Evolutionary conservation across 805 yeast genomes (phyloP).

Genomic region (Candida tammaniensis): DNA sequence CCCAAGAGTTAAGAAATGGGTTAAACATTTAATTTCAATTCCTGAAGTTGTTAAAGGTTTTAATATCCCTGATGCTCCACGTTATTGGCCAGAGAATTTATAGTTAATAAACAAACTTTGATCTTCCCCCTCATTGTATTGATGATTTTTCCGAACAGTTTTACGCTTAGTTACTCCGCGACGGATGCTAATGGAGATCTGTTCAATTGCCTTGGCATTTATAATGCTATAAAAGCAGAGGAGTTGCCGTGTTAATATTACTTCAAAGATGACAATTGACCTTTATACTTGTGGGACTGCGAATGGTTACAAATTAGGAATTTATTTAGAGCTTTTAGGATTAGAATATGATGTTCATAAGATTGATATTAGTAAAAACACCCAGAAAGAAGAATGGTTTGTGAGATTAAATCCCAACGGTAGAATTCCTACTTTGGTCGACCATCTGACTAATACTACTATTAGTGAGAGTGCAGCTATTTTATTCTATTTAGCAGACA

Average conservation of each 20-base stretch:
- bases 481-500: constrained; percentile 55
- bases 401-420: constrained; percentile 61
- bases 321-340: constrained; percentile 40
- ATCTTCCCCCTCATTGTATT: background rate
- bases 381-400: constrained; percentile 58
- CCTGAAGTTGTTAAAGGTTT: constrained; percentile 34
- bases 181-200: background rate
- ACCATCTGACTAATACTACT: constrained; percentile 41
- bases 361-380: constrained; percentile 41
- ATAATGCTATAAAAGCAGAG: background rate
- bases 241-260: background rate
- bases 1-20: constrained; percentile 43
- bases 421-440: constrained; percentile 54
- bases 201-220: background rate
- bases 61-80: constrained; percentile 14
- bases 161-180: background rate
- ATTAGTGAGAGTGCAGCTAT: constrained; percentile 64
- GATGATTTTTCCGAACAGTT: no score
- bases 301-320: constrained; percentile 43
- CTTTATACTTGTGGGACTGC: constrained; percentile 32
- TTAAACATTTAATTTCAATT: constrained; percentile 25
- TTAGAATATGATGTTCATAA: constrained; percentile 38
- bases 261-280: background rate
- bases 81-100: constrained; percentile 12
- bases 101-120: background rate